Base-by-base conservation (phyloP, 257 asterid genomes). In the Gentiana macrophylla region DNA sequence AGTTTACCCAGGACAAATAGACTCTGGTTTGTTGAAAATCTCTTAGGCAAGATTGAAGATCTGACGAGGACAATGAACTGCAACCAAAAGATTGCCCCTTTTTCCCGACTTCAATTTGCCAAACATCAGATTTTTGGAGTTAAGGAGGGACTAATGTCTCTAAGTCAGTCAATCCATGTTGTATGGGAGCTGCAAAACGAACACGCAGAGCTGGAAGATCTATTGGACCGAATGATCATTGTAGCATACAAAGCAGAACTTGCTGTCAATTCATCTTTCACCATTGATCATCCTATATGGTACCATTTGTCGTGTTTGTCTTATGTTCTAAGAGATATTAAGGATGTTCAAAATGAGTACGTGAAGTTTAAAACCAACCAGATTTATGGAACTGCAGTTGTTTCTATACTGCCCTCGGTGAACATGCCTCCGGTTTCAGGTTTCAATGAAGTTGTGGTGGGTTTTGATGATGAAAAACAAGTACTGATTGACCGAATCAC, bases 381-480 rank as follows among this genome's bases (percentile, higher is more conserved):
- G 3, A 34, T 37, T 2, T 13, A 13, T 33, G 37, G 13, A 3
- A 12, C 12, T 5, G 15, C 51, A 45, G 36, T 46, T 37, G 6
- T 6, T 0, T 1, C 2, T 35, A 13, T 35, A 24, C 3, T 46
- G 3, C 48, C 8, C 9, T 15, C 32, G 0, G 10, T 12, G 13
- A 4, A 8, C 3, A 2, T 35, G 6, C 8, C 9, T 9, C 37
- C 43, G 12, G 32, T 4, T 3, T 37, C 48, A 38, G 53, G 35
- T 13, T 5, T 37, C 15, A 33, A 62, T 35, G 60, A 37, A 3
- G 13, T 44, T 3, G 24, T 62, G 7, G 67, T 62, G 1, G 60
- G 67, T 2, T 53, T 53, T 10, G 9, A 55, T 37, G 67, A 45
- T 44, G 67, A 62, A 49, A 1, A 53, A 35, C 12, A 34, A 10